Percentiles rank a stretch among this genome's conserved stretches.
Evolutionary conservation across 768 basidiomycete genomes (phyloP).

Genomic region (Gloeopeniophorella convolvens): DNA sequence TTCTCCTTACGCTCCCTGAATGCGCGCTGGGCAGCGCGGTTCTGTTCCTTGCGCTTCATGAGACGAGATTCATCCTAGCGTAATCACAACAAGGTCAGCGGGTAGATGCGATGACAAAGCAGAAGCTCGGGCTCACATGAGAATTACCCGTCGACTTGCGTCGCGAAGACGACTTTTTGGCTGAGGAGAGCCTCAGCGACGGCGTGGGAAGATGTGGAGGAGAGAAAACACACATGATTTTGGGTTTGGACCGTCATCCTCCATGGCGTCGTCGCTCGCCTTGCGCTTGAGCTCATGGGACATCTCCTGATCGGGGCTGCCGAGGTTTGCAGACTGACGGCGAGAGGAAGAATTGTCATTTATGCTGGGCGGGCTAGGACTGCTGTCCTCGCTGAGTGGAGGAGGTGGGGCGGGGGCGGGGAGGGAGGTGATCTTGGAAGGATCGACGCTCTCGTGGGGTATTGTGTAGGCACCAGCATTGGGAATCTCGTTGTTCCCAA

Average conservation of each 20-base stretch:
- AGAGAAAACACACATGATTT: constrained; percentile 57
- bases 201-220: not conserved
- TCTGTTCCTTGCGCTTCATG: constrained; percentile 93
- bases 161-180: constrained; percentile 24
- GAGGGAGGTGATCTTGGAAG: constrained; percentile 48
- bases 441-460: constrained; percentile 45
- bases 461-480: constrained; percentile 22
- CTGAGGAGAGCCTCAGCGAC: not conserved
- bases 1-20: constrained; percentile 97
- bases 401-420: constrained; percentile 50
- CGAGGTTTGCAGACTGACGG: constrained; percentile 28
- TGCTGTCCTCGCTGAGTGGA: constrained; percentile 64
- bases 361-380: constrained; percentile 65
- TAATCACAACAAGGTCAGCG: constrained; percentile 10
- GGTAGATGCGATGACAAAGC: not conserved
- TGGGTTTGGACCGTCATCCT: constrained; percentile 57
- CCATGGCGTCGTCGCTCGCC: constrained; percentile 52
- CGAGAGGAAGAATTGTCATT: constrained; percentile 30
- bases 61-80: constrained; percentile 64
- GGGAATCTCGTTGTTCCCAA: constrained; percentile 34
- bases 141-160: constrained; percentile 38
- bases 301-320: constrained; percentile 33
- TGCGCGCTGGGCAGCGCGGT: constrained; percentile 93
- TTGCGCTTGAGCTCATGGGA: constrained; percentile 68
- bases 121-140: constrained; percentile 27